phyloP scores from a whole-genome alignment of 1,284 basidiomycete genomes.

The Irpex sp. region DNA sequence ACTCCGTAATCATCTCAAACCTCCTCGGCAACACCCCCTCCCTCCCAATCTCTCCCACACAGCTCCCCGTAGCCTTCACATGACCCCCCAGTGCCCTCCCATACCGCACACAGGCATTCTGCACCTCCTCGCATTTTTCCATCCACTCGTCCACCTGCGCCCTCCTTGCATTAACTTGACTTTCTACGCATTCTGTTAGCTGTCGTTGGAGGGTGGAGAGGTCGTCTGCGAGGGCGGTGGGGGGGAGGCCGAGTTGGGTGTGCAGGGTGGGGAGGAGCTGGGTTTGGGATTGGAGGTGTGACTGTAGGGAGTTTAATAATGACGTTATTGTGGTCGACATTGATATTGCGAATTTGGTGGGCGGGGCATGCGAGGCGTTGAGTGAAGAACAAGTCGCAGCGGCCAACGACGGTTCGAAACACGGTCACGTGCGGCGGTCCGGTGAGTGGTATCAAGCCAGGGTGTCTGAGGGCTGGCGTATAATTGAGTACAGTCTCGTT shows the following conservation, averaged over 20 bases:
- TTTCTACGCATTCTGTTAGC: conserved; percentile 64
- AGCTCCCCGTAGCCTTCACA: conserved; percentile 54
- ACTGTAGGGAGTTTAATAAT: conserved; percentile 69
- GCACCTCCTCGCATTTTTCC: conserved; percentile 55
- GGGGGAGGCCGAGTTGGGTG: conserved; percentile 61
- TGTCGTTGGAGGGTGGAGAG: conserved; percentile 58
- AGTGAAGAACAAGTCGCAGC: not conserved
- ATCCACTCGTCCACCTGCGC: conserved; percentile 70
- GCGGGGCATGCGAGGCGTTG: not conserved
- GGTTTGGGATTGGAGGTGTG: conserved; percentile 70
- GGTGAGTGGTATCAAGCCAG: no score
- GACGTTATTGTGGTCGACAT: conserved; percentile 39
- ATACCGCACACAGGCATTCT: conserved; percentile 59
- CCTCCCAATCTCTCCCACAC: conserved; percentile 54
- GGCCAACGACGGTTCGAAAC: not conserved
- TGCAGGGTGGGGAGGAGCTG: conserved; percentile 71
- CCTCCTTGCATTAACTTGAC: conserved; percentile 55
- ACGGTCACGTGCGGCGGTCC: not conserved
- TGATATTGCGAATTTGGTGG: not conserved
- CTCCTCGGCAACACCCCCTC: conserved; percentile 59
- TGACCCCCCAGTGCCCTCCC: conserved; percentile 63
- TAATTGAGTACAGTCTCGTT: no score
- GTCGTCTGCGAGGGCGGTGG: conserved; percentile 71
- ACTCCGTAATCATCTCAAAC: conserved; percentile 56
- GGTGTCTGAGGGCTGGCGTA: no score